Percentiles rank a stretch among this genome's conserved stretches.
phyloP scores from a whole-genome alignment of 2,329 filamentous ascomycete species.

The Penicillium oxalicum region DNA sequence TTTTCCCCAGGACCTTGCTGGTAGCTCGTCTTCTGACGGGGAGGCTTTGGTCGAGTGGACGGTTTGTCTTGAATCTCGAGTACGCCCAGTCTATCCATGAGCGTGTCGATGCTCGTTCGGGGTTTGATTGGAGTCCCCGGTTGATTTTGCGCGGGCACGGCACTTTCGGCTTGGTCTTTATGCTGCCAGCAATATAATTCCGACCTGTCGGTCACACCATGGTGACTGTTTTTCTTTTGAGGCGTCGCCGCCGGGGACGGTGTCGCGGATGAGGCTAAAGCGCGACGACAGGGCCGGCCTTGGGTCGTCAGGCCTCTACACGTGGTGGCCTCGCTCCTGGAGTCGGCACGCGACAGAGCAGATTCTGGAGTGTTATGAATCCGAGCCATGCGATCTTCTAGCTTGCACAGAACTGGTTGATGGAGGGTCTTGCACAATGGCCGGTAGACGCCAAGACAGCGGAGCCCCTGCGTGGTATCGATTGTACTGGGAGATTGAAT shows the following conservation, averaged over 20 bases:
- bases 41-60: conserved; percentile 2
- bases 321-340: conserved; percentile 73
- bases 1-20: conserved; percentile 10
- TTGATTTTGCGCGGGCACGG: conserved; percentile 11
- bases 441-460: background rate
- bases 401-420: background rate
- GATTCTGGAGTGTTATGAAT: conserved; percentile 74
- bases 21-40: conserved; percentile 3
- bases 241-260: conserved; percentile 20
- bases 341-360: conserved; percentile 70
- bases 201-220: conserved; percentile 23
- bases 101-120: conserved; percentile 78
- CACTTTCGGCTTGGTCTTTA: conserved; percentile 66
- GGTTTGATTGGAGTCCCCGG: conserved; percentile 47
- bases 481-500: too few species aligned
- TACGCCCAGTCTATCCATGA: conserved; percentile 72
- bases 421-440: background rate
- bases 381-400: conserved; percentile 52
- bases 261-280: conserved; percentile 49
- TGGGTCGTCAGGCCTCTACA: conserved; percentile 80
- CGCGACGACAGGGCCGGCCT: conserved; percentile 76
- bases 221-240: conserved; percentile 20
- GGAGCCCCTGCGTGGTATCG: background rate
- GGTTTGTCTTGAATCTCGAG: conserved; percentile 53
- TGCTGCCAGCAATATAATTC: conserved; percentile 87